Conservation (phyloP, 202 grass and related monocot species). For the Musa balbisiana region DNA sequence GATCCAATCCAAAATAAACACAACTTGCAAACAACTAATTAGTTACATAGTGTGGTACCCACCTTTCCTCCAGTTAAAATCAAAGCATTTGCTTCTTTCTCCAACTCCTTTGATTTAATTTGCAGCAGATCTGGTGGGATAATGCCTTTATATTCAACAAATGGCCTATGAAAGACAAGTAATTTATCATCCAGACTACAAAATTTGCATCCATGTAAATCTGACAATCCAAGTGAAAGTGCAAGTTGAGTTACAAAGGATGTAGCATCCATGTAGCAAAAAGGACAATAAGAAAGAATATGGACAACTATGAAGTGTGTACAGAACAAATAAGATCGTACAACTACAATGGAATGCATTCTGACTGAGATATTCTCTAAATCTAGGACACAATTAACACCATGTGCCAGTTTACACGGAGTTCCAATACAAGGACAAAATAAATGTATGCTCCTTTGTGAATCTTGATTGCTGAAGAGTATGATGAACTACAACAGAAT, state of each 20-base stretch:
- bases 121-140: slow-evolving; percentile 44
- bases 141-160: slow-evolving; percentile 70
- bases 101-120: slow-evolving; percentile 48
- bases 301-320: not conserved
- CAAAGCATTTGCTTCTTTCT: slow-evolving; percentile 59
- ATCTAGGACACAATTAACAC: too few species aligned
- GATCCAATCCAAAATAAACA: slow-evolving; percentile 7
- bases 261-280: not conserved
- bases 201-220: not conserved
- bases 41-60: slow-evolving; percentile 10
- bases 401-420: not conserved
- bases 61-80: slow-evolving; percentile 66
- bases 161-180: slow-evolving; percentile 43
- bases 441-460: not conserved
- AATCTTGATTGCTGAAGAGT: too few species aligned
- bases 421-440: not conserved
- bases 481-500: too few species aligned
- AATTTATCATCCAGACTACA: not conserved
- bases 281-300: not conserved
- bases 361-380: too few species aligned
- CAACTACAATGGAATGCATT: not conserved
- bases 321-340: not conserved
- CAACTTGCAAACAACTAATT: not conserved
- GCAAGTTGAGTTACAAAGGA: not conserved
- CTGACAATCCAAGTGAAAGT: not conserved